phyloP scores from a whole-genome alignment of 768 basidiomycete genomes.

The Hericium alpestre region DNA sequence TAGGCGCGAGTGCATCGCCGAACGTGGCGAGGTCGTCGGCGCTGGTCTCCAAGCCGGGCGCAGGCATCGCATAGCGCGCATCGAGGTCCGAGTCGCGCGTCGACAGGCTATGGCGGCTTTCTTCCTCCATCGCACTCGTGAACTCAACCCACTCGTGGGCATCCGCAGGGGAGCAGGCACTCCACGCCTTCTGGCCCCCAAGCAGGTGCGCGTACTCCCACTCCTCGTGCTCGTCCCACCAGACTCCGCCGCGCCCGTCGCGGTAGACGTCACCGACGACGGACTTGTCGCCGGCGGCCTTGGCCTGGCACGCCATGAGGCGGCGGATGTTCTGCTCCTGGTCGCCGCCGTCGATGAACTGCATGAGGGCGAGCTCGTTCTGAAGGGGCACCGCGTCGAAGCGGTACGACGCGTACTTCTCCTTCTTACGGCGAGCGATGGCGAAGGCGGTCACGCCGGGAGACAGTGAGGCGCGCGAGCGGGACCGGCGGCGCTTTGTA shows the following conservation, averaged over 20 bases:
- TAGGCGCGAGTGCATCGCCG: neutral
- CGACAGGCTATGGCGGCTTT: neutral
- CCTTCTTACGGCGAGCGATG: conserved; percentile 17
- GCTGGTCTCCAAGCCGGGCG: neutral
- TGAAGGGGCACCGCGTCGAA: conserved; percentile 41
- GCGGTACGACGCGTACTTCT: conserved; percentile 31
- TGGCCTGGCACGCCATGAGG: conserved; percentile 25
- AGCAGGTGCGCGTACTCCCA: conserved; percentile 59
- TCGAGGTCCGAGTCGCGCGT: neutral
- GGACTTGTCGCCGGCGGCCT: neutral
- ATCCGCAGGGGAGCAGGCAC: neutral
- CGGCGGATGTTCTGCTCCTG: conserved; percentile 44
- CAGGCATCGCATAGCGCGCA: neutral
- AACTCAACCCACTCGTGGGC: neutral
- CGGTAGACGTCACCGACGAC: conserved; percentile 35
- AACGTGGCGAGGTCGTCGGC: neutral
- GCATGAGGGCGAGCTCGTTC: conserved; percentile 60
- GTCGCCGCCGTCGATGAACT: conserved; percentile 55
- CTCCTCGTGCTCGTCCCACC: conserved; percentile 66
- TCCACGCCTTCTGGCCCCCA: conserved; percentile 15
- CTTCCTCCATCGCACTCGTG: neutral
- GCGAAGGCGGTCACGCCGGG: conserved; percentile 1
- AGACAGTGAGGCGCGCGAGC: neutral
- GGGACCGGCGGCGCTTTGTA: conserved; percentile 12
- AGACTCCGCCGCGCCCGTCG: conserved; percentile 51